A percentile compares a stretch with the other conserved stretches of the same genome.
These are phyloP conservation scores for Nectriaceae sp. DNA, from an alignment of 2,329 filamentous ascomycete genomes.

Conservation along the genomic window DNA sequence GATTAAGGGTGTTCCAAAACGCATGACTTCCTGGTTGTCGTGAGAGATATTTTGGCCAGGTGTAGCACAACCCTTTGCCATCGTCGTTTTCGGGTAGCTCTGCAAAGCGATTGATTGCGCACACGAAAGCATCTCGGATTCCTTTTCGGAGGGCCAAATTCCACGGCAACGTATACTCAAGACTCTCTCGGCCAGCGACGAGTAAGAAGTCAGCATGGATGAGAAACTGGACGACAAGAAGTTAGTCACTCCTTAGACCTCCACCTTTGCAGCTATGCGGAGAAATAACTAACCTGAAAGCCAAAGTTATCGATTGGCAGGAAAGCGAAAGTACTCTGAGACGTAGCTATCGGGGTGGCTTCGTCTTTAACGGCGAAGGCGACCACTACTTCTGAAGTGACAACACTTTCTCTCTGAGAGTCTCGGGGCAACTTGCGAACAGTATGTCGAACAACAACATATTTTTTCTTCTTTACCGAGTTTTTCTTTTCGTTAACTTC, in stretches of 20 bases:
- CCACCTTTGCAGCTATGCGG: no score
- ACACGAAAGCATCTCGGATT: background rate
- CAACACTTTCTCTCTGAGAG: background rate
- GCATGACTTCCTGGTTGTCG: background rate
- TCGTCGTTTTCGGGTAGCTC: background rate
- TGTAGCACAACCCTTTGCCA: background rate
- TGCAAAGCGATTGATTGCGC: background rate
- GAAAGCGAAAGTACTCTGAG: background rate
- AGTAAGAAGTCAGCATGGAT: conserved; percentile 31
- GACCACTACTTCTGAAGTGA: background rate
- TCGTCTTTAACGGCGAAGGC: background rate
- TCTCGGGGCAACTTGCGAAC: background rate
- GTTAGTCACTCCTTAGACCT: no score
- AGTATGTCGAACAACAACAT: background rate
- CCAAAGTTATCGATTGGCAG: conserved; percentile 7
- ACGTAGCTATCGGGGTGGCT: background rate
- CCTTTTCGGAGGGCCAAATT: background rate
- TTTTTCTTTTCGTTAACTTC: no score
- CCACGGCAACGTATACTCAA: conserved; percentile 9
- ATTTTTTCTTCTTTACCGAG: no score
- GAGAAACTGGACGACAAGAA: conserved; percentile 29
- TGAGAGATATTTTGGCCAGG: background rate
- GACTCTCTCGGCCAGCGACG: conserved; percentile 23
- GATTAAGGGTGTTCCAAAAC: background rate
- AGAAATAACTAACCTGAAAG: background rate